Evolutionary conservation across 352 stramenopile species (phyloP).

Genomic region (Globisporangium sylvaticum): DNA sequence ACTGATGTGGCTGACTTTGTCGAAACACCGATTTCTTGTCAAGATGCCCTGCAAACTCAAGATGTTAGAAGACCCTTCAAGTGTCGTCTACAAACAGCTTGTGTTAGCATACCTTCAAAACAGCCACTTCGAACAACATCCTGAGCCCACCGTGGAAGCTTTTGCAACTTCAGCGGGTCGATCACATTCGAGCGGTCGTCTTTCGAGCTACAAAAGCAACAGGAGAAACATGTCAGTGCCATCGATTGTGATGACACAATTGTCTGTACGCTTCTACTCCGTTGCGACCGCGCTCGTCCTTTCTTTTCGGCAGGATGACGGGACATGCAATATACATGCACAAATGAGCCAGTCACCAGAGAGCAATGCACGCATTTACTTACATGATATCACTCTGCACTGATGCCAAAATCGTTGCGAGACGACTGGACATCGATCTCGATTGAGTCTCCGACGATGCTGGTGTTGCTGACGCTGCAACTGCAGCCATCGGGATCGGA

Average conservation of each 20-base stretch:
- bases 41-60: slow-evolving; percentile 6
- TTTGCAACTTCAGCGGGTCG: slow-evolving; percentile 30
- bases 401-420: slow-evolving; percentile 35
- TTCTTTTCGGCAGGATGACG: background rate
- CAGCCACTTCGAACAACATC: slow-evolving; percentile 47
- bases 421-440: slow-evolving; percentile 18
- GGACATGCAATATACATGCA: background rate
- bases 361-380: slow-evolving; percentile 6
- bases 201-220: background rate
- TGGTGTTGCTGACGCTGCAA: background rate
- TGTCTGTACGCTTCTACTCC: background rate
- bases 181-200: slow-evolving; percentile 16
- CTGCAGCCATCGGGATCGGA: slow-evolving; percentile 3
- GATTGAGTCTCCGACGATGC: background rate
- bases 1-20: background rate
- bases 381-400: slow-evolving; percentile 38
- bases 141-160: slow-evolving; percentile 54
- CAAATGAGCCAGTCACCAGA: background rate
- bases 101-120: slow-evolving; percentile 29
- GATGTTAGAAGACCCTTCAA: background rate
- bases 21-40: slow-evolving; percentile 5
- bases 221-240: background rate
- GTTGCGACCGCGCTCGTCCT: background rate
- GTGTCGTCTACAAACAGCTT: background rate
- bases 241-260: background rate